Evolutionary conservation across 441 rosid genomes (phyloP), one percentile per base, ranked within the genome.

Genomic region (Arabidopsis lyrata): DNA sequence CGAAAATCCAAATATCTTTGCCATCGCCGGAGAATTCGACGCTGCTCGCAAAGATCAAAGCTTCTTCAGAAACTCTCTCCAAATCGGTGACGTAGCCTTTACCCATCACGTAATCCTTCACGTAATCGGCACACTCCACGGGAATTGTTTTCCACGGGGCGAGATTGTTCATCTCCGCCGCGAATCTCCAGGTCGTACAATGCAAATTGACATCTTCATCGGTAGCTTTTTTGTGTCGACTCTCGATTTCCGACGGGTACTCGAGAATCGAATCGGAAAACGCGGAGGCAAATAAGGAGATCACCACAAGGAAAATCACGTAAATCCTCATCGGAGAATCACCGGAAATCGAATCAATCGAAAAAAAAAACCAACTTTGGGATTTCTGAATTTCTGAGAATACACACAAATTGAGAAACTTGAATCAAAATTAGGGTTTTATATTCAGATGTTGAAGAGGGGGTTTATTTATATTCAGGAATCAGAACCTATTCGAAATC

Each of bases 131-230:
- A 34, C 99, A 95, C 66, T 92, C 95, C 70, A 11, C 71, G 2
- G 98, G 97, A 58, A 92, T 81, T 22, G 87, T 84, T 78, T 82
- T 84, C 99, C 99, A 92, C 3, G 95, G 97, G 42, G 79, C 79
- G 72, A 90, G 80, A 72, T 95, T 92, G 77, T 90, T 89, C n/a
- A 96, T 86, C 82, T 95, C 98, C 68, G 74, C 98, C 2, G 92
- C 82, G 69, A 90, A 85, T 70, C 99, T 88, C 99, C 99, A 95
- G 83, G 95, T 95, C 8, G 86, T 84, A 70, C 97, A 95, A 73
- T 79, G 84, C 20, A 89, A 57, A 60, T 68, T 39, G 12, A 66
- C 50, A 32, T 87, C 92, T 9, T 87, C 91, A 1, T 78, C 83
- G 4, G 76, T 77, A 42, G 69, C 9, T 66, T 81, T 75, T 35